Base-by-base conservation (phyloP, 176 grass and related monocot species). In the Cenchrus purpureus region DNA sequence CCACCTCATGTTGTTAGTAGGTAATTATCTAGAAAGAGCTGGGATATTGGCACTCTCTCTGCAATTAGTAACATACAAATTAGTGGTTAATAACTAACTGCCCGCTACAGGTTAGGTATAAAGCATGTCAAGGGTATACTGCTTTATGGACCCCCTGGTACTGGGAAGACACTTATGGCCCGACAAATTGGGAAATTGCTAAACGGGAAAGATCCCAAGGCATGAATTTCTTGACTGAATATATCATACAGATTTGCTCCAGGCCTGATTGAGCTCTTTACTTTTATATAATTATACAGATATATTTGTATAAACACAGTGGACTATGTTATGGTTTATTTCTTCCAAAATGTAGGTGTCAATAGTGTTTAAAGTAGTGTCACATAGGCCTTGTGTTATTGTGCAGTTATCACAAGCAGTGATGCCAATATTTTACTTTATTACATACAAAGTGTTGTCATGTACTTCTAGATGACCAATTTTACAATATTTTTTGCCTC, bases 161-260 rank as follows among this genome's bases (percentile, higher is more conserved):
- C 97, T 73, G 97, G 97, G 50, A 99, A 99, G 79, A 96, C 97
- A 54, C 97, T 96, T 85, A 96, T 99, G 93, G 94, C 97, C 57
- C 91, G 91, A 51, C 97, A 99, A 83, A 99, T 99, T 75, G 94
- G 97, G 48, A 99, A 99, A 59, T 79, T 99, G 54, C 88, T 99
- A 76, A 99, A 96, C 17, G 97, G 97, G 65, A 99, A 90, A 57
- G 97, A 99, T 37, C 97, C 94, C 40, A 96, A 99, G 90, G 94
- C 94, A 89, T 69, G 83, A 14, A 29, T 85, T 84, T 87, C 16
- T 63, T 46, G 12, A 63, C 20, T 29, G 20, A 46, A 63, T 48
- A 78, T 44, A 31, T 10, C 3, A 29, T 78, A 22, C 76, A 79
- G 22, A 45, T 61, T 62, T 62, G 19, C 8, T 20, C 4, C 55